Conservation (phyloP, 768 basidiomycete species). For the Tremella mesenterica region DNA sequence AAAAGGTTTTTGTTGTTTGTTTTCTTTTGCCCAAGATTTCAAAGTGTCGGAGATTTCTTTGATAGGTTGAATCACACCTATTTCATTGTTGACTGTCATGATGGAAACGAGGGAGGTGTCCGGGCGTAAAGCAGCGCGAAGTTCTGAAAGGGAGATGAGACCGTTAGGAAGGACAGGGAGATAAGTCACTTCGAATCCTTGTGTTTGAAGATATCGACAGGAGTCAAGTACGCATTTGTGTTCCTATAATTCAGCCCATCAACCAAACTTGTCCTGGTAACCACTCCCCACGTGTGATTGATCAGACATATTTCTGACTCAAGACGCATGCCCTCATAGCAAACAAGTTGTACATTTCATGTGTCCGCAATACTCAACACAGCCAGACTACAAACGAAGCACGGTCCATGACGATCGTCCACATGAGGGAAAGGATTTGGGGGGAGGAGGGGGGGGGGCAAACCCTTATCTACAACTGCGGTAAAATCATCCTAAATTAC, state of each 20-base stretch:
- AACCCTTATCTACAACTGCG: too few species aligned
- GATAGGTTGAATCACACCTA: slow-evolving; percentile 93
- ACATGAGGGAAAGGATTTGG: too few species aligned
- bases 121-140: slow-evolving; percentile 81
- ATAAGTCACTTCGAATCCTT: slow-evolving; percentile 96
- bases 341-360: not conserved
- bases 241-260: slow-evolving; percentile 53
- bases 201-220: slow-evolving; percentile 86
- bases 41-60: slow-evolving; percentile 84
- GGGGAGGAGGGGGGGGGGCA: too few species aligned
- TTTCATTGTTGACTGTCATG: slow-evolving; percentile 99
- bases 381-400: not conserved
- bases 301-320: not conserved
- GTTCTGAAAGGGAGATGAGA: slow-evolving; percentile 63
- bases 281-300: too few species aligned
- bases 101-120: slow-evolving; percentile 91
- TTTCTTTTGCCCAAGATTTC: slow-evolving; percentile 57
- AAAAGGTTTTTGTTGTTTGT: slow-evolving; percentile 58
- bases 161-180: slow-evolving; percentile 87
- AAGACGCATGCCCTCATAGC: not conserved
- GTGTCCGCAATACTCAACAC: too few species aligned
- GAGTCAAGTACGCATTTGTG: slow-evolving; percentile 99
- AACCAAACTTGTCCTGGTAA: not conserved
- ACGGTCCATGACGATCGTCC: too few species aligned
- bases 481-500: too few species aligned